Base-by-base conservation (phyloP, 2,329 filamentous ascomycete genomes). In the Aspergillus eucalypticola region DNA sequence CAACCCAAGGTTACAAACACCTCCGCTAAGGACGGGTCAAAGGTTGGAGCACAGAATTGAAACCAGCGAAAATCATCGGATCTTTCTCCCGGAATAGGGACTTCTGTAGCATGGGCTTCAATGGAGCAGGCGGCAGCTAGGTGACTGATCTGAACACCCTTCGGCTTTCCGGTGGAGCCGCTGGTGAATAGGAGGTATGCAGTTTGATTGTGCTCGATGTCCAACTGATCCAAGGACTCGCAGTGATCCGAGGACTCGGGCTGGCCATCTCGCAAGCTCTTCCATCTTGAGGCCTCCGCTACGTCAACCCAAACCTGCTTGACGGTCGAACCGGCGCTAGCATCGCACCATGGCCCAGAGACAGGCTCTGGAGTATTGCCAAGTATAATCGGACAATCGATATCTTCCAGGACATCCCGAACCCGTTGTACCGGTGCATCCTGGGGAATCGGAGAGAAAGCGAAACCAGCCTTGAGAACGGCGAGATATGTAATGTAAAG, bases 401-500 rank as follows among this genome's bases (percentile, higher is more conserved):
- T 65, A 19, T 73, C 73, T 48, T 62, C 60, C 17, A 76, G 59
- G 10, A 76, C 67, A 23, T 71, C 69, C 7, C 41, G 50, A 2
- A 70, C 60, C 39, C 73, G 64, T 38, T 71, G 68, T 10, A 50
- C 50, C 2, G 76, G 75, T 0, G 70, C 73, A 49, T 78, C 75
- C 29, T 73, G 66, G 0, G 75, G 72, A n/a, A 78, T 66, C 1
- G 76, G 76, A 50, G 67, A 78, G 57, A 78, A 77, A 8, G 74
- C 72, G 35, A 69, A 60, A 21, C 75, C 75, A 13, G 74, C 71
- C 59, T 77, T 77, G 13, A 78, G 64, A 59, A 69, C 62, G 19
- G 65, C 75, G 7, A 78, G 68, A 52, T 76, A 78, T 13, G 72
- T 69, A 23, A 75, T 69, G 57, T 78, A 78, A 3, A 78, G 68